Evolutionary conservation across 2,329 filamentous ascomycete genomes (phyloP), one percentile per base, ranked within the genome.

Genomic region (Massarina eburnea): DNA sequence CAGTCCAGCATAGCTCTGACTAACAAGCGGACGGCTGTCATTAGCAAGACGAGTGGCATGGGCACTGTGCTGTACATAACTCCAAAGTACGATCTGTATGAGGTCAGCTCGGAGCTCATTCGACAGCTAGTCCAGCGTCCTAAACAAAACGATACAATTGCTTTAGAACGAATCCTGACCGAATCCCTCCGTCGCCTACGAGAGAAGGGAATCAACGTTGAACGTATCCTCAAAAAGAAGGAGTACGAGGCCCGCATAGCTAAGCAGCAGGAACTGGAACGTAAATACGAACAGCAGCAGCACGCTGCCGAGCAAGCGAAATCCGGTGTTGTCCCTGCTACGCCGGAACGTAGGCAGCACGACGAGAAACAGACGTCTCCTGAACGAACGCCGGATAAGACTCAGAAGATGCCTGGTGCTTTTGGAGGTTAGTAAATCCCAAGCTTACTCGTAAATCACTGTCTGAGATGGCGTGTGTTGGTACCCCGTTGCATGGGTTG

Each of bases 141-240:
- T 7, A 91, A 89, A 57, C 88, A 95, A 60, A 92, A 89, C 54
- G 91, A 92, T 2, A 90, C 89, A 43, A 80, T 96, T 45, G 92
- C 94, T 43, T 83, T 99, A 45, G 94, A 97, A 71, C 91, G 90
- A 42, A 86, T 99, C 52, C 75, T 99, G 29, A 92, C 88, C 46
- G 84, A 94, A 8, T 89, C 92, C 57, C 77, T 99, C 19, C 81
- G 88, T 37, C 85, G 91, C 41, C 74, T 99, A 32, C 85, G 89
- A 59, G 84, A 85, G 49, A 89, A 94, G 53, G 94, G 94, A 1
- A 97, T 96, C 76, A 97, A 99, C 57, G 94, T 99, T 30, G 90
- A 96, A 62, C 86, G 94, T 39, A 97, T 99, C 51, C 78, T 99
- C 18, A 83, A 89, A 29, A 86, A 86, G 43, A 95, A 95, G 73